Percentiles rank a stretch among this genome's conserved stretches.
phyloP scores from a whole-genome alignment of 2,329 filamentous ascomycete species.

The Boeremia lycopersici region DNA sequence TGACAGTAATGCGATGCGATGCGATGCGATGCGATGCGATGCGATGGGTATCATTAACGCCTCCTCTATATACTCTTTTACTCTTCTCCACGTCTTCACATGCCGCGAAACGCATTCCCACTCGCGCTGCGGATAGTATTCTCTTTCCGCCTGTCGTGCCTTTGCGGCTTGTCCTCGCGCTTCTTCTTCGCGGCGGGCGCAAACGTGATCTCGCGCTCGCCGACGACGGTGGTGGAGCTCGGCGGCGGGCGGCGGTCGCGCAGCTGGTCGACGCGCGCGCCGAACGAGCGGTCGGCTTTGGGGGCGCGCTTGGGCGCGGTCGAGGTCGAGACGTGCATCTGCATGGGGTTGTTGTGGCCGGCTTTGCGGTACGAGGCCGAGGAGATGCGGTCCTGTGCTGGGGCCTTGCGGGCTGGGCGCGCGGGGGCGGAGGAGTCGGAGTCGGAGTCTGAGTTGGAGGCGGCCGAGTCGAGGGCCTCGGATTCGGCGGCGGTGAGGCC shows the following conservation, averaged over 20 bases:
- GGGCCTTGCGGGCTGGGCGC: constrained; percentile 34
- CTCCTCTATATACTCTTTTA: not conserved
- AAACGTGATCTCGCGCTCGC: constrained; percentile 73
- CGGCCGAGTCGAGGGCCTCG: constrained; percentile 58
- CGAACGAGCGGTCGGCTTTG: constrained; percentile 62
- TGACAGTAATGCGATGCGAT: too few species aligned
- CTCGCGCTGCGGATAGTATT: constrained; percentile 73
- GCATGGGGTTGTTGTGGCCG: constrained; percentile 53
- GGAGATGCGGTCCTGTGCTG: constrained; percentile 57
- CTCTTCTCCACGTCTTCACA: constrained; percentile 50
- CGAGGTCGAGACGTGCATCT: constrained; percentile 63
- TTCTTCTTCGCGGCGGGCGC: constrained; percentile 62
- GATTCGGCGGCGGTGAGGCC: constrained; percentile 66
- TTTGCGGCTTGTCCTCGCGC: constrained; percentile 31
- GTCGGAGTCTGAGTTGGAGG: constrained; percentile 13
- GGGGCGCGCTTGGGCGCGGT: constrained; percentile 45
- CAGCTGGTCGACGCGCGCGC: constrained; percentile 56
- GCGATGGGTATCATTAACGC: constrained; percentile 1
- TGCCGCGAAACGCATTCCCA: constrained; percentile 73
- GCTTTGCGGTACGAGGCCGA: constrained; percentile 69
- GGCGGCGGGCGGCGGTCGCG: constrained; percentile 16
- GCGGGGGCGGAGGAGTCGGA: constrained; percentile 34
- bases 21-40: too few species aligned
- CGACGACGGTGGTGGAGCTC: constrained; percentile 48
- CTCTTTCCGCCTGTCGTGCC: constrained; percentile 51